Base-by-base conservation (phyloP, 257 asterid genomes). In the Primulina tabacum region DNA sequence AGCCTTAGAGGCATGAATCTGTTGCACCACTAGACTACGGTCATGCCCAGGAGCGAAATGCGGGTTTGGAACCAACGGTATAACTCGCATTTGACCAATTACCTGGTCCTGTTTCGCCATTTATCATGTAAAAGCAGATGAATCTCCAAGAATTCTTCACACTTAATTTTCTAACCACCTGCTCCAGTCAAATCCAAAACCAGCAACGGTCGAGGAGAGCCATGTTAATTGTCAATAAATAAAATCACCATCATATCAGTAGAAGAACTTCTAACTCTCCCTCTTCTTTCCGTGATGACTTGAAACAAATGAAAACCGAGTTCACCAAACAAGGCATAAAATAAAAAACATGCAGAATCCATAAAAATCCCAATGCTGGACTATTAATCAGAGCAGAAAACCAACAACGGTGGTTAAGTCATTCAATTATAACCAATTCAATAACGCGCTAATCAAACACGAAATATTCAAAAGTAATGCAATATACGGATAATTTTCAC, bases 61-160 rank as follows among this genome's bases (percentile, higher is more conserved):
- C n/a, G 70, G 76, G 62, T 82, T 72, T 70, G 79, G 81, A 76
- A 62, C 78, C n/a, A 69, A 21, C 4, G 83, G 69, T 74, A 71
- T 52, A 52, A 75, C 80, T 62, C 61, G 60, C 12, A 61, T 70
- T 68, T 77, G 68, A 66, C 71, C 73, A 52, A 74, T 63, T 20
- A 75, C 67, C 17, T 38, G 57, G 76, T 78, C 80, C 29, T 75
- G 75, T 47, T 77, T 70, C 60, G 60, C 73, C 82, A 82, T 82
- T 37, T 53, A 35, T 40, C 28, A 68, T 38, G 61, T 74, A 24
- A 24, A 24, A 24, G 26, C 26, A 24, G 26, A 24, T 24, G 26
- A 24, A 24, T 24, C 26, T 24, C 26, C 26, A 24, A 24, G 26
- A 24, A 37, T 68, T 33, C 65, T 70, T 62, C 37, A 67, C 47